Percentiles rank a stretch among this genome's conserved stretches.
These are phyloP conservation scores for Xylaria castorea DNA, from an alignment of 495 filamentous ascomycete genomes.

Conservation along the genomic window DNA sequence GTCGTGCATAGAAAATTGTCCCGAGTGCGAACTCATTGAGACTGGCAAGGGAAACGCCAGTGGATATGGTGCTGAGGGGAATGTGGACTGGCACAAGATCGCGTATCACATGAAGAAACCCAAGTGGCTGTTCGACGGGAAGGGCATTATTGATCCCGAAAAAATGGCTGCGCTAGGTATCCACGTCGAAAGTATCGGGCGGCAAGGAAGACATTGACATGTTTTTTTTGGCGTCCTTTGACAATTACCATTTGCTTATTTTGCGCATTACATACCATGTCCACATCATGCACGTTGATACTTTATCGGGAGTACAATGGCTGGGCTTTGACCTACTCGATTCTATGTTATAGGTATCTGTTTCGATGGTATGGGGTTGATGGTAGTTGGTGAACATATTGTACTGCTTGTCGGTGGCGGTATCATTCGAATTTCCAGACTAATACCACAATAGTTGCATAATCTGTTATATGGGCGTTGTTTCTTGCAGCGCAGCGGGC, in stretches of 20 bases:
- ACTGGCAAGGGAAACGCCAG: slow-evolving; percentile 31
- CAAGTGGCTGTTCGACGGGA: slow-evolving; percentile 75
- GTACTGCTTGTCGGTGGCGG: not conserved
- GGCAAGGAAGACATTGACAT: slow-evolving; percentile 25
- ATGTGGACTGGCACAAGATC: slow-evolving; percentile 39
- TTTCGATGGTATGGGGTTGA: not conserved
- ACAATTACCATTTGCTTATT: not conserved
- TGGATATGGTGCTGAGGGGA: slow-evolving; percentile 26
- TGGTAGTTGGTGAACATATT: not conserved
- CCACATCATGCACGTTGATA: not conserved
- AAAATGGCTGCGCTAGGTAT: slow-evolving; percentile 66
- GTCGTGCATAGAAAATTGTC: slow-evolving; percentile 41
- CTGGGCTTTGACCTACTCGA: not conserved
- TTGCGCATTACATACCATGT: not conserved
- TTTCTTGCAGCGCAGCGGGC: not conserved
- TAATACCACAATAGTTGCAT: no score
- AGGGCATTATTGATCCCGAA: slow-evolving; percentile 63
- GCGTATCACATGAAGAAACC: slow-evolving; percentile 67
- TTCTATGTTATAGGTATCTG: not conserved
- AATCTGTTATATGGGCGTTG: no score
- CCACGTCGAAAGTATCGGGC: slow-evolving; percentile 59
- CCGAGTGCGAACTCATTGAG: slow-evolving; percentile 45
- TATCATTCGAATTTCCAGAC: not conserved
- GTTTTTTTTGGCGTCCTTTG: not conserved
- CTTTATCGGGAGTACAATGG: not conserved